These are phyloP conservation scores for Amoeboaphelidium protococcarum DNA, from an alignment of 371 early-diverging fungal species.

Conservation along the genomic window DNA sequence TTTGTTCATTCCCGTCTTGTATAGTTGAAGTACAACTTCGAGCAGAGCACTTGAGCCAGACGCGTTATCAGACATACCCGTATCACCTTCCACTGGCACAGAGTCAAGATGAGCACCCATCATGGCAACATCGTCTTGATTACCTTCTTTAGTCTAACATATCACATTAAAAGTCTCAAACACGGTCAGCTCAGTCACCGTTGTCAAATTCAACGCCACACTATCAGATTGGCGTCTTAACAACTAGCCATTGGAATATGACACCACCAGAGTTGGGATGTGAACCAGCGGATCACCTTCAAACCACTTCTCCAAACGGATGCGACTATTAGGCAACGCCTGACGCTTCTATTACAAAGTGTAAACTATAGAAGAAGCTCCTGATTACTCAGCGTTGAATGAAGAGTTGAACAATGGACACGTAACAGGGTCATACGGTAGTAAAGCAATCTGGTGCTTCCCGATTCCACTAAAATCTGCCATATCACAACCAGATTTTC, in stretches of 20 bases:
- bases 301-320: background rate
- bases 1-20: conserved; percentile 8
- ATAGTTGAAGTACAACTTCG: conserved; percentile 24
- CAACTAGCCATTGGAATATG: background rate
- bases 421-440: background rate
- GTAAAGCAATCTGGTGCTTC: background rate
- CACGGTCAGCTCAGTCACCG: background rate
- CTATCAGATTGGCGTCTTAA: background rate
- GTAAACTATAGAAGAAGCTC: no score
- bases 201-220: background rate
- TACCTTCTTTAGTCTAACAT: conserved; percentile 2
- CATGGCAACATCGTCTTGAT: conserved; percentile 5
- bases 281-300: no score
- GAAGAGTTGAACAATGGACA: background rate
- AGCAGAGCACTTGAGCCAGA: conserved; percentile 31
- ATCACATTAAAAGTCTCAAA: background rate
- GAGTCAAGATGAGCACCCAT: conserved; percentile 10
- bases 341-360: background rate
- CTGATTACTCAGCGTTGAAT: background rate
- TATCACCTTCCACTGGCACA: conserved; percentile 9
- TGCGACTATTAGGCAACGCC: background rate
- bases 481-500: background rate
- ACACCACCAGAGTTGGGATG: no score
- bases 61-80: conserved; percentile 12
- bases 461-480: background rate